Evolutionary conservation across 768 basidiomycete genomes (phyloP).

Genomic region (Stropharia rugosoannulata): DNA sequence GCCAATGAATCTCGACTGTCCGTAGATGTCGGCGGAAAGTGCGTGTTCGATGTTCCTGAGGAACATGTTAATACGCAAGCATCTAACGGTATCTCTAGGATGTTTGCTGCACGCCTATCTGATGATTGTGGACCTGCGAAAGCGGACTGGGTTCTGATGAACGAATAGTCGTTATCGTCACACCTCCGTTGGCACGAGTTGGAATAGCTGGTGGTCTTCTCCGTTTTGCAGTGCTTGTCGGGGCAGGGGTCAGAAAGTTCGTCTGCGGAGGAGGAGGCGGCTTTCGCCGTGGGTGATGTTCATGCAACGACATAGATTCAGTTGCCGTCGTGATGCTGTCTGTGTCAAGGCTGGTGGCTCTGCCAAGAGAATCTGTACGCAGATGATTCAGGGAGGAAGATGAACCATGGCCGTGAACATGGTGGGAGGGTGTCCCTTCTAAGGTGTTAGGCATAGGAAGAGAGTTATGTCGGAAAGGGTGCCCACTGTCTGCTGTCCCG

Average conservation of each 20-base stretch:
- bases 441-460: constrained; percentile 7
- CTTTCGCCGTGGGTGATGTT: constrained; percentile 37
- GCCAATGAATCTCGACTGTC: no score
- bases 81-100: constrained; percentile 7
- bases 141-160: constrained; percentile 39
- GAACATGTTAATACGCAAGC: no score
- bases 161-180: constrained; percentile 59
- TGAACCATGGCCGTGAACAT: constrained; percentile 10
- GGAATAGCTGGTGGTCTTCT: constrained; percentile 75
- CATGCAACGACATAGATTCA: constrained; percentile 6
- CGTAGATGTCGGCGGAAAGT: no score
- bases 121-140: constrained; percentile 24
- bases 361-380: constrained; percentile 9
- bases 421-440: constrained; percentile 9
- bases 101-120: constrained; percentile 17
- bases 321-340: constrained; percentile 13
- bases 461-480: constrained; percentile 17
- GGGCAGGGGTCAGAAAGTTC: no score
- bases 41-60: no score
- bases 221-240: constrained; percentile 36
- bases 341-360: constrained; percentile 15
- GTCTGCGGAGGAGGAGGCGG: constrained; percentile 60
- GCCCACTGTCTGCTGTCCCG: constrained; percentile 5
- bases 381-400: constrained; percentile 3
- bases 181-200: constrained; percentile 45